Percentiles rank a stretch among this genome's conserved stretches.
Evolutionary conservation across 371 early-diverging fungal genomes (phyloP).

Genomic region (Mortierella sp.): DNA sequence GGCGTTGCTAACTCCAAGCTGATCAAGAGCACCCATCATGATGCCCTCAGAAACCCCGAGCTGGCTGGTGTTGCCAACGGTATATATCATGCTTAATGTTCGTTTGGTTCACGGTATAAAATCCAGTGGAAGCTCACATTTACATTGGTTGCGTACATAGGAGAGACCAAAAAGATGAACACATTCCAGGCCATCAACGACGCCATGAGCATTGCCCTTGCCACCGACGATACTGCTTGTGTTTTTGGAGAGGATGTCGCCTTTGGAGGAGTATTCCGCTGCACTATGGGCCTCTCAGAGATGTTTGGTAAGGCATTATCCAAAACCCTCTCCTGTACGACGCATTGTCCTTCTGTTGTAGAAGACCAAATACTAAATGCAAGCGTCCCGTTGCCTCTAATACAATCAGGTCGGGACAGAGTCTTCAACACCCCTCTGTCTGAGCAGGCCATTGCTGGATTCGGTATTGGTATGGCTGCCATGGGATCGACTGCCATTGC

Average conservation of each 20-base stretch:
- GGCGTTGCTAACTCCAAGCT: slow-evolving; percentile 82
- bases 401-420: slow-evolving; percentile 82
- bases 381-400: no score
- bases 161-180: slow-evolving; percentile 92
- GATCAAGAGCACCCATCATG: slow-evolving; percentile 75
- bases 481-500: slow-evolving; percentile 98
- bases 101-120: not conserved
- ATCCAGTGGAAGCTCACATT: not conserved
- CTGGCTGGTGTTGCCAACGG: slow-evolving; percentile 71
- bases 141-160: slow-evolving; percentile 30
- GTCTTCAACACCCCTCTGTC: slow-evolving; percentile 98
- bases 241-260: slow-evolving; percentile 99
- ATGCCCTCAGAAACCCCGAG: slow-evolving; percentile 83
- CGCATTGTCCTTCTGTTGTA: no score
- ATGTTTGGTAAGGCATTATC: slow-evolving; percentile 90
- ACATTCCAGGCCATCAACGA: slow-evolving; percentile 96
- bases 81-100: slow-evolving; percentile 34
- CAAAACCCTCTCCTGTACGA: no score
- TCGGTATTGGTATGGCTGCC: slow-evolving; percentile 97
- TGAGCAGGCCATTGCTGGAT: slow-evolving; percentile 97
- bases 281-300: slow-evolving; percentile 92
- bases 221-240: slow-evolving; percentile 91
- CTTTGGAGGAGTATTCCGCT: slow-evolving; percentile 98
- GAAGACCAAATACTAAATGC: no score
- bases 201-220: slow-evolving; percentile 90